Evolutionary conservation across 805 yeast species (phyloP), one percentile per base, ranked within the genome.

Genomic region (Starmerella powellii): DNA sequence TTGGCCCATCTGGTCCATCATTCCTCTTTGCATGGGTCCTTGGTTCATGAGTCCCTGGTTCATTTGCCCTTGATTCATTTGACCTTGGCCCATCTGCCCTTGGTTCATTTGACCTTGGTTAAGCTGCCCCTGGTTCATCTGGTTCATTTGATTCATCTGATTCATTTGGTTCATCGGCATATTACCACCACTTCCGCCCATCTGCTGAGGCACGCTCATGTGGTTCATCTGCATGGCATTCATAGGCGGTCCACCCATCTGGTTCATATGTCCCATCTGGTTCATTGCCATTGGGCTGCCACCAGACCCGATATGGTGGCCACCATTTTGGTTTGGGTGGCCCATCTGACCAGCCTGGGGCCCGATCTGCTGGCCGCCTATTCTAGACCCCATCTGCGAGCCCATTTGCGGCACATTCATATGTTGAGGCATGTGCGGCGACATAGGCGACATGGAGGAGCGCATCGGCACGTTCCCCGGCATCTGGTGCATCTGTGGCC

Each of bases 401-500:
- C 10, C 10, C 26, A 23, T 23, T 23, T 23, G 26, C 26, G 26
- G 10, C 26, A 23, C 10, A 10, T 10, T 6, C 26, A 21, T 21
- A 8, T 11, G 27, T 27, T 33, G 37, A 5, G 12, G 37, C 10
- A 33, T 8, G 21, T 33, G 37, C n/a, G 37, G 37, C 8, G 35
- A 32, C 35, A 33, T 33, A 6, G 35, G 35, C 20, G 35, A 32
- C 21, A 18, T 18, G 23, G 21, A 18, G 6, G 5, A 10, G 26
- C 26, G 26, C 26, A 21, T 21, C 11, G 11, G 37, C 27, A 10
- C 29, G 37, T 24, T 31, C 27, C 15, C 23, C 30, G 17, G 40
- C 36, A 31, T 35, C 36, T 24, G 44, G 26, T 34, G 33, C 39
- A 20, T 18, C 40, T 30, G 35, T 19, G 36, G 17, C n/a, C 15